Percentiles rank a stretch among this genome's conserved stretches.
These are phyloP conservation scores for Pouteria glomerata DNA, from an alignment of 148 eudicot species.

Conservation along the genomic window DNA sequence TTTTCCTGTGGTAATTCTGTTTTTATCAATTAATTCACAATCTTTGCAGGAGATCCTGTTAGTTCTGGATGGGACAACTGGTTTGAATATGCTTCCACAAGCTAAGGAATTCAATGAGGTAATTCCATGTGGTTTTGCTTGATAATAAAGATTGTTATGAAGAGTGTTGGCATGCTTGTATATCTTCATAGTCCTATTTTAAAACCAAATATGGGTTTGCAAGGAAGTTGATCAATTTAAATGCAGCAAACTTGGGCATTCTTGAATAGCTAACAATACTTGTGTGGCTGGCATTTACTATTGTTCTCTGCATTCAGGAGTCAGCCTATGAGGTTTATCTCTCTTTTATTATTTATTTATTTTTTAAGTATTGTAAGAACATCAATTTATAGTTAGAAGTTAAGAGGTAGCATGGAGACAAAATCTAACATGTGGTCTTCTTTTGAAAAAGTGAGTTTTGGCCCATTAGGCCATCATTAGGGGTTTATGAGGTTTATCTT, in stretches of 20 bases:
- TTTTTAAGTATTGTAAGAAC: too few species aligned
- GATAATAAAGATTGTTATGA: neutral
- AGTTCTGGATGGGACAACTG: slow-evolving; percentile 98
- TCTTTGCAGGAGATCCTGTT: slow-evolving; percentile 74
- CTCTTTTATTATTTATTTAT: too few species aligned
- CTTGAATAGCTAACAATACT: too few species aligned
- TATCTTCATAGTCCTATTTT: neutral
- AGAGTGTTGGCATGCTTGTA: neutral
- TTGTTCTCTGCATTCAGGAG: neutral
- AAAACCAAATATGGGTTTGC: neutral
- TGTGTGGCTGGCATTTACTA: too few species aligned
- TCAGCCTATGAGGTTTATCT: too few species aligned
- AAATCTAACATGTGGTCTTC: too few species aligned
- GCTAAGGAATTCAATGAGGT: slow-evolving; percentile 99
- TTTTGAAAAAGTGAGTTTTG: too few species aligned
- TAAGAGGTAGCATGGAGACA: too few species aligned
- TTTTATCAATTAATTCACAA: neutral
- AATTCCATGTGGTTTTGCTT: slow-evolving; percentile 5
- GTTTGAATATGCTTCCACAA: slow-evolving; percentile 99
- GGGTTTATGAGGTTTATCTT: too few species aligned
- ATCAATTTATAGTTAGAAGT: too few species aligned
- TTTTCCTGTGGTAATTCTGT: neutral
- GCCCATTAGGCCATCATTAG: too few species aligned
- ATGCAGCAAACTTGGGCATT: neutral
- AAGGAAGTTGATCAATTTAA: neutral